Evolutionary conservation across 2,329 filamentous ascomycete species (phyloP), one percentile per base, ranked within the genome.

Genomic region (Ophiostoma ips): DNA sequence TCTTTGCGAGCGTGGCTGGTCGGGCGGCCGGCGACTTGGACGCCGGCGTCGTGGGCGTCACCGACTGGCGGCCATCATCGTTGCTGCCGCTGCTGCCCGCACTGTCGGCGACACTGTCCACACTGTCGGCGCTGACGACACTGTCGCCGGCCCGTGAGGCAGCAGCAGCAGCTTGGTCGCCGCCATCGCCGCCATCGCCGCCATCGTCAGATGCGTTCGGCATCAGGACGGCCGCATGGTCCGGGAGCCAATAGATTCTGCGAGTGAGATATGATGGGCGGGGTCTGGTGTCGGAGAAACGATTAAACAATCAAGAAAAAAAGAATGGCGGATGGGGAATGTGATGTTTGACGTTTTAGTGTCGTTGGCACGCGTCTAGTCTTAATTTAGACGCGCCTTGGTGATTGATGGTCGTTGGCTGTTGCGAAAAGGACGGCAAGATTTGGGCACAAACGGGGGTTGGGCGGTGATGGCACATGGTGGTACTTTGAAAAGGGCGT

Each of bases 141-240:
- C 38, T 41, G 21, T 10, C 13, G 38, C 24, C 24, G 24, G 24
- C 24, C 5, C 24, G 24, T 28, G 24, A 28, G 24, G 24, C 24
- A 28, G 24, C 24, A 28, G 24, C 24, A n/a, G n/a, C n/a, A n/a
- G n/a, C n/a, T n/a, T n/a, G n/a, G 21, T 41, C 38, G 21, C 38
- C 38, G 38, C 38, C 38, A 13, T 28, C 38, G 38, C 38, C 38
- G 21, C 28, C 19, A 21, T 43, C 24, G 16, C 40, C 40, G 16
- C 24, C 40, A 43, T 43, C 40, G 24, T 43, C 40, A 45, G 43
- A 34, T 33, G 43, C 43, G 46, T 50, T 41, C 48, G 49, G 50
- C 54, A 55, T 55, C 45, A 33, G 44, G 46, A 52, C 44, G 31
- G 46, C 35, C n/a, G 21, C 52, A 54, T 49, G 35, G 21, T 45